Base-by-base conservation (phyloP, 805 yeast species). In the Ogataea trehalophila region DNA sequence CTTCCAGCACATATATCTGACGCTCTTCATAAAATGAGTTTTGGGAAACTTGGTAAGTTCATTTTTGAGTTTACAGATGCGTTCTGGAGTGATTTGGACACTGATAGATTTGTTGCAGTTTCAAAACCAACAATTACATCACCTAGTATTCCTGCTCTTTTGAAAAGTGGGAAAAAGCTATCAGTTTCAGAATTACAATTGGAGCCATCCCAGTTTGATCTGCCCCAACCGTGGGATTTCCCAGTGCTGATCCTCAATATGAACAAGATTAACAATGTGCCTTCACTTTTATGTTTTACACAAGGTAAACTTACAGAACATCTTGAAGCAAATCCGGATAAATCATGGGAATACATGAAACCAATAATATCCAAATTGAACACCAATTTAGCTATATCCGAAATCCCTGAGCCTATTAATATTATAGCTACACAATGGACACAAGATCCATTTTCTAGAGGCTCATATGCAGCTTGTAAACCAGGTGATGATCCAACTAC, bases 401-500 rank as follows among this genome's bases (percentile, higher is more conserved):
- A 47, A 7, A 40, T 55, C 1, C 65, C 66, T 6, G 53, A 55
- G 54, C 80, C 74, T 41, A 61, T 45, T 4, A 74, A 73, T 44
- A 61, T 71, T 0, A 65, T 82, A 0, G 74, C 76, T 1, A 77
- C 92, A 0, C 69, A 80, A 26, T 92, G 98, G 98, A 84, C 95
- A 1, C 61, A 63, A 2, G 95, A 91, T 55, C 88, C 89, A 1
- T 87, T 74, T 59, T 75, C 87, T 2, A 68, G 86, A 46, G 98
- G 98, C 3, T 81, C 96, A 0, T 92, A 88, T 64, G 75, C 87
- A 11, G 90, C 91, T 0, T 76, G 87, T 46, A 63, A 70, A 35
- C 80, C 84, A 0, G 83, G 81, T 7, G 86, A 85, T 62, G 88
- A 83, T 56, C 88, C 95, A 0, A 69, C 78, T 9, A 83, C 78